phyloP scores from a whole-genome alignment of 225 moss, liverwort and hornwort species.

The Pleurozium schreberi region DNA sequence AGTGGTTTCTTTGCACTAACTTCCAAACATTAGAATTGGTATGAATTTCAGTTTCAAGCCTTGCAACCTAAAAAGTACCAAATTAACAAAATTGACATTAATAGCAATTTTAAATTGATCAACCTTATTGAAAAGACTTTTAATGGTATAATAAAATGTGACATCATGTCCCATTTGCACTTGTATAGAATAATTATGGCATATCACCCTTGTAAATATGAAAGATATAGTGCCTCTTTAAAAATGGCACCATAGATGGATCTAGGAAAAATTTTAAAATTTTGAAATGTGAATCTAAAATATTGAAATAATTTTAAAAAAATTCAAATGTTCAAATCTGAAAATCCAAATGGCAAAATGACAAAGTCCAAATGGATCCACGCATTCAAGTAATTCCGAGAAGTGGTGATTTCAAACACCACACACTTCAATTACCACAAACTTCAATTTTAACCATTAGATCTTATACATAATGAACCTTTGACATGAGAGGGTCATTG shows the following conservation, averaged over 20 bases:
- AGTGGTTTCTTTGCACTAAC: background rate
- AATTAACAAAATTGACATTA: background rate
- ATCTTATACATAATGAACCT: background rate
- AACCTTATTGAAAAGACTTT: background rate
- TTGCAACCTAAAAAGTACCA: background rate
- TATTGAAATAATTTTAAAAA: background rate
- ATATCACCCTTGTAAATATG: background rate
- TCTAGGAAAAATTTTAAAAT: background rate
- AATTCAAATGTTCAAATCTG: background rate
- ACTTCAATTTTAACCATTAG: background rate
- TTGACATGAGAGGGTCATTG: accelerated
- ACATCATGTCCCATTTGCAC: background rate
- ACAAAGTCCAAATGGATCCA: background rate
- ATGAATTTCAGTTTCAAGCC: background rate
- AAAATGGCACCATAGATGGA: background rate
- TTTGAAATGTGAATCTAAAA: background rate
- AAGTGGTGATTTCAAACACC: background rate
- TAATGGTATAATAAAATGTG: background rate
- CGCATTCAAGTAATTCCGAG: too few relatives aligned
- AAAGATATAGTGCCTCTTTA: background rate
- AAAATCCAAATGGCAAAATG: background rate
- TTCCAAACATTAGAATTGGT: background rate
- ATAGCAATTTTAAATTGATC: background rate
- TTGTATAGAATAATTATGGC: background rate
- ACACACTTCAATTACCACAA: background rate